These are phyloP conservation scores for Pseudodiploospora longispora DNA, from an alignment of 2,329 filamentous ascomycete genomes.

Conservation along the genomic window DNA sequence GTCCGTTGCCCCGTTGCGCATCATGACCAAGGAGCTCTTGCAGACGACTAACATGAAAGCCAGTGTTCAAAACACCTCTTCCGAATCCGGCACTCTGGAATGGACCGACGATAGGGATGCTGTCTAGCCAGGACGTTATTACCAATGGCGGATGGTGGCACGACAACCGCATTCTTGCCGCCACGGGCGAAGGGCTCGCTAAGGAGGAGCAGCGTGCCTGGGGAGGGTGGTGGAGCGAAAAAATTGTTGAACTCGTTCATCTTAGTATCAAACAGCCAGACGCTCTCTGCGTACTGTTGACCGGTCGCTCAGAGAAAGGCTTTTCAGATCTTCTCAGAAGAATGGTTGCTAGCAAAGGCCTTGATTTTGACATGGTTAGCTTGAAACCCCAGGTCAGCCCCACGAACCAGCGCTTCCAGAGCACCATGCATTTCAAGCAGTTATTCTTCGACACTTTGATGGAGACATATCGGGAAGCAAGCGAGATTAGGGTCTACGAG, in stretches of 20 bases:
- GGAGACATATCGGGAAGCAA: slow-evolving; percentile 74
- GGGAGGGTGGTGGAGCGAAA: slow-evolving; percentile 96
- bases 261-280: slow-evolving; percentile 79
- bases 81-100: slow-evolving; percentile 88
- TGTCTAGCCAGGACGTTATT: slow-evolving; percentile 70
- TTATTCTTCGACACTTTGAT: slow-evolving; percentile 71
- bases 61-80: slow-evolving; percentile 84
- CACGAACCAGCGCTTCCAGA: slow-evolving; percentile 66
- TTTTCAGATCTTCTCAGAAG: slow-evolving; percentile 75
- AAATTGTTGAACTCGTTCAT: slow-evolving; percentile 70
- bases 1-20: slow-evolving; percentile 38
- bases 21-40: not conserved
- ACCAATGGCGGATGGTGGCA: slow-evolving; percentile 95
- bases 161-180: slow-evolving; percentile 73
- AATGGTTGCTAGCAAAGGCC: slow-evolving; percentile 67
- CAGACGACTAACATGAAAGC: not conserved
- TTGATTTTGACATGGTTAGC: slow-evolving; percentile 82
- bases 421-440: slow-evolving; percentile 91
- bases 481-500: slow-evolving; percentile 73
- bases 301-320: slow-evolving; percentile 69
- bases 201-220: slow-evolving; percentile 77
- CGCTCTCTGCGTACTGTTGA: slow-evolving; percentile 76
- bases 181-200: slow-evolving; percentile 75
- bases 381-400: slow-evolving; percentile 82
- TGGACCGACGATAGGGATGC: slow-evolving; percentile 63